Conservation (phyloP, 257 asterid genomes). For the Plantago major region DNA sequence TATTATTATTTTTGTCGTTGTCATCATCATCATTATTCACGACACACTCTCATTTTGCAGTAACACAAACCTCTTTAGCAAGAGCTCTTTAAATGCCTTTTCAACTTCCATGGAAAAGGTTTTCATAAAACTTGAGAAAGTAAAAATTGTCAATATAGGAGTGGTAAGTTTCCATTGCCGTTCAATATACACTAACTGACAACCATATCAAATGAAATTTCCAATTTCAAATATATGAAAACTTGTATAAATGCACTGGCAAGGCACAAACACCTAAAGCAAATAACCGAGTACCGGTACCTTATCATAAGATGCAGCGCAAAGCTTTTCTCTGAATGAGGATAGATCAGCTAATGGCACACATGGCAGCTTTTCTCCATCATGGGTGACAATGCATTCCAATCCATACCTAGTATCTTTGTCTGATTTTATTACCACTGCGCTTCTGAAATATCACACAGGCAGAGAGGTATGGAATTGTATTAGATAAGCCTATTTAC, state of each 20-base stretch:
- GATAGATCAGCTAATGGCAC: slow-evolving; percentile 73
- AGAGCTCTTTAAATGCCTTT: no score
- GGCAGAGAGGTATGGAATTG: neutral
- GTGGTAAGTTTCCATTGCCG: no score
- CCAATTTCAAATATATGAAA: neutral
- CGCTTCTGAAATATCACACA: slow-evolving; percentile 52
- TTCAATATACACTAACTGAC: no score
- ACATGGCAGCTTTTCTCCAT: slow-evolving; percentile 81
- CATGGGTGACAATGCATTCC: slow-evolving; percentile 85
- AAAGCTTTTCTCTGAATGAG: slow-evolving; percentile 57
- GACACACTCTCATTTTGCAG: no score
- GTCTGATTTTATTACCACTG: slow-evolving; percentile 70
- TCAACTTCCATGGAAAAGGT: no score
- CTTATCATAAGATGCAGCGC: slow-evolving; percentile 68
- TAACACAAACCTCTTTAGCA: no score
- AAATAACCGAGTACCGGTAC: slow-evolving; percentile 22
- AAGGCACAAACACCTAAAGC: neutral
- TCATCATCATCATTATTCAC: no score
- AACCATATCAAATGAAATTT: no score
- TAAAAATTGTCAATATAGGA: no score
- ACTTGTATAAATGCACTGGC: slow-evolving; percentile 1
- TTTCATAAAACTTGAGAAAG: no score
- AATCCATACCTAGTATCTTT: slow-evolving; percentile 76
- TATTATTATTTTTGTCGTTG: no score
- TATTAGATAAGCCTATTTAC: no score